phyloP scores from a whole-genome alignment of 768 basidiomycete genomes.

The Stropharia rugosoannulata region DNA sequence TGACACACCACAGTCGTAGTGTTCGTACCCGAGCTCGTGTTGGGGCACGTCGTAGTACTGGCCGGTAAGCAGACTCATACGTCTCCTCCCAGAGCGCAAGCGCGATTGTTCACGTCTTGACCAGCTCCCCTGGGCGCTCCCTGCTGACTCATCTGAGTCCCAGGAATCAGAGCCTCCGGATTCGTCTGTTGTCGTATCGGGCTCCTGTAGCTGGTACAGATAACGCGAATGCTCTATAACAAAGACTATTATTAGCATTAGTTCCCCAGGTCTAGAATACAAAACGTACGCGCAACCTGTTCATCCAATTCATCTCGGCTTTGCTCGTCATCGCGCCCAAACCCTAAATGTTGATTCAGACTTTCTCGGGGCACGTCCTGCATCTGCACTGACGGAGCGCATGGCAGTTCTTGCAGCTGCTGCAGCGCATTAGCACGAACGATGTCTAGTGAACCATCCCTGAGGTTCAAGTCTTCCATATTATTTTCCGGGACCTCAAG shows the following conservation, averaged over 20 bases:
- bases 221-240: constrained; percentile 62
- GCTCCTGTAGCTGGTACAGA: constrained; percentile 58
- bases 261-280: background rate
- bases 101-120: constrained; percentile 1
- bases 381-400: constrained; percentile 83
- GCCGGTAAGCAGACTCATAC: constrained; percentile 70
- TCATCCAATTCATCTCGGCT: constrained; percentile 64
- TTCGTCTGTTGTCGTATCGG: constrained; percentile 41
- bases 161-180: constrained; percentile 43
- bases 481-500: constrained; percentile 91
- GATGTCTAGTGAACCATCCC: constrained; percentile 75
- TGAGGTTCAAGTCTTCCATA: constrained; percentile 90
- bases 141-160: constrained; percentile 42
- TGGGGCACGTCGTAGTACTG: constrained; percentile 51
- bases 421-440: constrained; percentile 46
- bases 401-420: constrained; percentile 44
- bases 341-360: constrained; percentile 60
- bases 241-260: background rate
- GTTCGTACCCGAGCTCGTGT: constrained; percentile 41
- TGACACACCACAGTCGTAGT: constrained; percentile 35
- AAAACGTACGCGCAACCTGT: constrained; percentile 66
- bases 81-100: constrained; percentile 35
- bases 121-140: background rate
- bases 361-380: constrained; percentile 79
- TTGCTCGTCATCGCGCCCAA: constrained; percentile 48